These are phyloP conservation scores for Candida tallmaniae DNA, from an alignment of 805 yeast species.

Conservation along the genomic window DNA sequence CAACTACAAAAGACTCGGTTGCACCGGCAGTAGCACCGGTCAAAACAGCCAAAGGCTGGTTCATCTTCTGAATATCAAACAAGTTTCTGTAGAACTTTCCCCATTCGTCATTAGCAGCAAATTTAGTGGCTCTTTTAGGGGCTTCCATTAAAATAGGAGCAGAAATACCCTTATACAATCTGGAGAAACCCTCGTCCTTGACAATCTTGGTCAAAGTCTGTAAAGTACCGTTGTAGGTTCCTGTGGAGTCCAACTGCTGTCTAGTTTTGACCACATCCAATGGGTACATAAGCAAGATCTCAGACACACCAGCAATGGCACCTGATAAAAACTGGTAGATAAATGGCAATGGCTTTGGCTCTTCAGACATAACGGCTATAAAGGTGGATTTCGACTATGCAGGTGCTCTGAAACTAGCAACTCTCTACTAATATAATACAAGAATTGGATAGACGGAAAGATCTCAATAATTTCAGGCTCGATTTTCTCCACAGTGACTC, in stretches of 20 bases:
- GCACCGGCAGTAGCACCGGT: constrained; percentile 99
- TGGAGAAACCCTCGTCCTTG: constrained; percentile 75
- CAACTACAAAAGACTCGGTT: constrained; percentile 92
- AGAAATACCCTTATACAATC: constrained; percentile 87
- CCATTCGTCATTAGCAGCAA: constrained; percentile 97
- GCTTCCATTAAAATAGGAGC: constrained; percentile 99
- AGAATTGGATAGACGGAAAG: too few relatives aligned
- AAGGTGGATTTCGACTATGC: too few relatives aligned
- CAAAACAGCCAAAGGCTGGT: constrained; percentile 77
- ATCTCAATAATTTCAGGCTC: too few relatives aligned
- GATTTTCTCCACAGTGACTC: too few relatives aligned
- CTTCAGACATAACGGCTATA: too few relatives aligned
- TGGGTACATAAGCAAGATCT: constrained; percentile 93
- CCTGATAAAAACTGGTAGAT: constrained; percentile 87
- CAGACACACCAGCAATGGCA: constrained; percentile 96
- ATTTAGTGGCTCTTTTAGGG: constrained; percentile 97
- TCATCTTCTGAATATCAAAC: constrained; percentile 67
- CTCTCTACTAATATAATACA: too few relatives aligned
- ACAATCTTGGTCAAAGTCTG: constrained; percentile 83
- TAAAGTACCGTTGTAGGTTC: constrained; percentile 76
- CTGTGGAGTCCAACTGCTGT: constrained; percentile 67
- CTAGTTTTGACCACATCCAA: constrained; percentile 95
- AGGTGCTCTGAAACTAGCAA: too few relatives aligned
- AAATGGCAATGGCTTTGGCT: constrained; percentile 64
- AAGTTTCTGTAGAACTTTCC: constrained; percentile 71